Base-by-base conservation (phyloP, 2,329 filamentous ascomycete species). In the Lachnellula arida region DNA sequence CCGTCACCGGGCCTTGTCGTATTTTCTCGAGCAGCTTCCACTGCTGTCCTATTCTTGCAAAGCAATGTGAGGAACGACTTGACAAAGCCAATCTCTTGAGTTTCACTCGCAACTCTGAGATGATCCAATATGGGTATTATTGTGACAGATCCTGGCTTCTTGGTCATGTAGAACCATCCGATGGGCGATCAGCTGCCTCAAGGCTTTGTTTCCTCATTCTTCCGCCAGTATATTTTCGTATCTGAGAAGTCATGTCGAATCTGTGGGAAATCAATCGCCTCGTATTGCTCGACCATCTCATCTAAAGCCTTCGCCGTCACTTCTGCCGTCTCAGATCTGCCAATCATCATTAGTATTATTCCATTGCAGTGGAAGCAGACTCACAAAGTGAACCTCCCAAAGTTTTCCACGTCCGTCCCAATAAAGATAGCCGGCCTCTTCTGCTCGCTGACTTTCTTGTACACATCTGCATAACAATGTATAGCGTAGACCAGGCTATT, bases 391-490 rank as follows among this genome's bases (percentile, higher is more conserved):
- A 63, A 61, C 28, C 50, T 61, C 2, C 57, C 60, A 56, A 69
- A 69, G n/a, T 65, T 65, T 4, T 61, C 62, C 19, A 67, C 51
- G 49, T 69, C 65, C 2, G 68, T 71, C 15, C 65, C 61, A 46
- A 71, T 63, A 25, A 70, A 49, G 1, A 68, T 55, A 15, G 59
- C 61, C 6, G 68, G 67, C 42, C 47, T 60, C 11, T 55, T 40
- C 15, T 56, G 59, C 34, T 64, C 59, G 34, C 58, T 57, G 42
- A 69, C 52, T 15, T 63, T 32, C 25, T 63, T 59, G 43, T 70
- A 71, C 5, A 71, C 55, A 14, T 60, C 44, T 8, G 59, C 60
- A 55, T 70, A 71, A 53, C 69, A 71, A 56, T 71, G 69, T 34
- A 71, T 67, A 1, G 68, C 69, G 57, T 69, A 71, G 1, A 70